Percentiles rank a stretch among this genome's conserved stretches.
phyloP scores from a whole-genome alignment of 345 rosid species.

The Aurinia saxatilis region DNA sequence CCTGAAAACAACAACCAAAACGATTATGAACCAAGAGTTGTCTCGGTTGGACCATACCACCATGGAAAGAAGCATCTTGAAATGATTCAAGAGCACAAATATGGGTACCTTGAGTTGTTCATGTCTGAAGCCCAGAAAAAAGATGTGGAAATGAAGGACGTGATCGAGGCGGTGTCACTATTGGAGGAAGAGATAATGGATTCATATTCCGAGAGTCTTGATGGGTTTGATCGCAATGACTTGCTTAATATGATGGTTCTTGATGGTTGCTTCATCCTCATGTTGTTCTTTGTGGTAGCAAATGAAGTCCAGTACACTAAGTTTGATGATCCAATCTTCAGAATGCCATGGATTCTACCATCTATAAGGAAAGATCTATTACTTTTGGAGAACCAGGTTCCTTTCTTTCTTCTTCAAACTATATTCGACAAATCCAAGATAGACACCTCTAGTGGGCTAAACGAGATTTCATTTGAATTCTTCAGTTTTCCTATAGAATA shows the following conservation, averaged over 20 bases:
- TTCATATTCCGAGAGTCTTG: slow-evolving; percentile 27
- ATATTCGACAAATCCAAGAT: slow-evolving; percentile 18
- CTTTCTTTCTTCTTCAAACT: slow-evolving; percentile 39
- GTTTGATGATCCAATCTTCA: slow-evolving; percentile 39
- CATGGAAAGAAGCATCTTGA: slow-evolving; percentile 29
- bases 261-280: slow-evolving; percentile 52
- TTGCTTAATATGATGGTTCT: slow-evolving; percentile 39
- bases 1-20: slow-evolving; percentile 19
- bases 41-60: slow-evolving; percentile 42
- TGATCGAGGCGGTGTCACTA: background rate
- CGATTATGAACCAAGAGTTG: slow-evolving; percentile 28
- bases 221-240: background rate
- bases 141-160: background rate
- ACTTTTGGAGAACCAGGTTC: slow-evolving; percentile 50
- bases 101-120: too few relatives aligned
- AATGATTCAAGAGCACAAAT: slow-evolving; percentile 44
- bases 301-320: background rate
- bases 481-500: background rate
- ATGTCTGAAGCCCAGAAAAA: too few relatives aligned
- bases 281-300: slow-evolving; percentile 37
- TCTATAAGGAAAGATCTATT: slow-evolving; percentile 37
- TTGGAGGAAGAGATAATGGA: slow-evolving; percentile 19
- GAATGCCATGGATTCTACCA: slow-evolving; percentile 35
- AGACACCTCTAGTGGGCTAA: background rate
- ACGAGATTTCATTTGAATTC: background rate